Percentiles rank a stretch among this genome's conserved stretches.
phyloP scores from a whole-genome alignment of 106 monocot genomes.

The Acanthochlamys bracteata region DNA sequence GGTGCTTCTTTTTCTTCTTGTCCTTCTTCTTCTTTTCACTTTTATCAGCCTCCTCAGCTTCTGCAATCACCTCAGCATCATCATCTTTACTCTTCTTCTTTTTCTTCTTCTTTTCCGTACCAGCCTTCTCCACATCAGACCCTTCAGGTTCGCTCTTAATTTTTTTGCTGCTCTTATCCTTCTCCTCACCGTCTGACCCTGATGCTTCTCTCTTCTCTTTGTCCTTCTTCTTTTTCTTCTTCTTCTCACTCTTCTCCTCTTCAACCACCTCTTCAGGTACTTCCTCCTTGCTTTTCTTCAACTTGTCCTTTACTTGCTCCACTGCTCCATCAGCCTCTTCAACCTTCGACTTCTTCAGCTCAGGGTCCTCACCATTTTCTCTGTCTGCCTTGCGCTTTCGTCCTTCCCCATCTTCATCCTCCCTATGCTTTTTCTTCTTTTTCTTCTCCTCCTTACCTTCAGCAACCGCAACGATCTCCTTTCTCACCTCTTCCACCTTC shows the following conservation, averaged over 20 bases:
- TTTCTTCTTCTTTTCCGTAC: slow-evolving; percentile 40
- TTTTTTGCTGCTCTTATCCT: slow-evolving; percentile 29
- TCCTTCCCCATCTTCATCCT: slow-evolving; percentile 20
- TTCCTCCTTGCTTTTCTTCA: slow-evolving; percentile 12
- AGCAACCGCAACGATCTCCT: no score
- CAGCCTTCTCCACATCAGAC: slow-evolving; percentile 30
- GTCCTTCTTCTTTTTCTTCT: slow-evolving; percentile 43
- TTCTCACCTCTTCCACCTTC: slow-evolving; percentile 7
- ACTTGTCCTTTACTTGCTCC: slow-evolving; percentile 7
- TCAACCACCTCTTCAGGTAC: background rate
- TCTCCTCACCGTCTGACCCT: slow-evolving; percentile 14
- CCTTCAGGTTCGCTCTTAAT: slow-evolving; percentile 9
- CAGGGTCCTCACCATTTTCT: slow-evolving; percentile 19
- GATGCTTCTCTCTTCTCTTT: slow-evolving; percentile 20
- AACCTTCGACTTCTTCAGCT: slow-evolving; percentile 50
- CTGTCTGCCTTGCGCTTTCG: slow-evolving; percentile 32
- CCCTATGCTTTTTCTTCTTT: slow-evolving; percentile 38
- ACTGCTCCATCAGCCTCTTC: slow-evolving; percentile 17
- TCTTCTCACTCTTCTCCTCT: slow-evolving; percentile 15
- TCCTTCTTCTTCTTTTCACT: slow-evolving; percentile 62
- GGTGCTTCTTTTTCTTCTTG: slow-evolving; percentile 72
- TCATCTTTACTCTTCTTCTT: slow-evolving; percentile 28
- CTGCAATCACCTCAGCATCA: background rate
- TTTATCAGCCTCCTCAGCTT: slow-evolving; percentile 14
- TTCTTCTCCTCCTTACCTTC: slow-evolving; percentile 38